These are phyloP conservation scores for Garcia nutans DNA, from an alignment of 345 rosid genomes.

Conservation along the genomic window DNA sequence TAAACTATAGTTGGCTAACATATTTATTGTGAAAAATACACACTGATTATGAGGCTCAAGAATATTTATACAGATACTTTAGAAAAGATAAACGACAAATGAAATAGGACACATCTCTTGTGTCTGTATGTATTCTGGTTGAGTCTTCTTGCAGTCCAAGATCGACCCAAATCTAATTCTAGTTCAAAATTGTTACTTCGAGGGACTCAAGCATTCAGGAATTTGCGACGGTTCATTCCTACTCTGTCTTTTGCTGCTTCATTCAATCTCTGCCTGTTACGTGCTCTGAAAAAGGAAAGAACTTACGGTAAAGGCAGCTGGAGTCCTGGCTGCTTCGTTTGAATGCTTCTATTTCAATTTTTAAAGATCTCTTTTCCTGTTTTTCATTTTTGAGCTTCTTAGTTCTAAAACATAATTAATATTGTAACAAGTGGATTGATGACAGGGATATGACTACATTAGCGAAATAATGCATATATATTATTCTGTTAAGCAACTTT, in stretches of 20 bases:
- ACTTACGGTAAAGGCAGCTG: neutral
- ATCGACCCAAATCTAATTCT: no score
- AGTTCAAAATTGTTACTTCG: no score
- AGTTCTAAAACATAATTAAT: neutral
- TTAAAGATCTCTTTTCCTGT: neutral
- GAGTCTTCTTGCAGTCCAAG: no score
- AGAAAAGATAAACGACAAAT: no score
- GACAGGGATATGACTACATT: constrained; percentile 14
- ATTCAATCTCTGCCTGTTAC: neutral
- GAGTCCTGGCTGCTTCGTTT: neutral
- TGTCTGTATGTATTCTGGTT: no score
- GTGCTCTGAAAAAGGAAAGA: neutral
- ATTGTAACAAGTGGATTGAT: neutral
- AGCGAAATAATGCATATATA: neutral
- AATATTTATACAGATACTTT: no score
- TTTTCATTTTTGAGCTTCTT: neutral
- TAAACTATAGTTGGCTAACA: no score
- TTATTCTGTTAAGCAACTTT: neutral
- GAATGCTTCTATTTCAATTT: neutral
- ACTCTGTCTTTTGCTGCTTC: neutral
- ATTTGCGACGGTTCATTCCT: neutral
- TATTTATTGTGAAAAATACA: no score
- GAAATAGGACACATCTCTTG: no score
- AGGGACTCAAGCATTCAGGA: neutral
- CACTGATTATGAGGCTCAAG: no score